Conservation (phyloP, 1,284 basidiomycete genomes). For the Sporisorium exsertum region DNA sequence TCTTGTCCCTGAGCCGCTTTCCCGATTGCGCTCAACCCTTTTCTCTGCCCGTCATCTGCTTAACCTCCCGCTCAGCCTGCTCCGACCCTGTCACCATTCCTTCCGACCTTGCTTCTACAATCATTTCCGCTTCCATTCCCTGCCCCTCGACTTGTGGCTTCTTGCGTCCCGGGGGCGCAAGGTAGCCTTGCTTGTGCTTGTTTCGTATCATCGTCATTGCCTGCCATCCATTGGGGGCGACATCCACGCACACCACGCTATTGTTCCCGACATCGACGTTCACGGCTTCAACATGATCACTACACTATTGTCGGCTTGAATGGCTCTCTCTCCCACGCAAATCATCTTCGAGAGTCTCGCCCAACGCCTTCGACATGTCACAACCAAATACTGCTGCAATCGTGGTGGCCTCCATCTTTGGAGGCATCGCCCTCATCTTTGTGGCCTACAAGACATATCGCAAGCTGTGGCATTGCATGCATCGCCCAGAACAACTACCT, state of each 20-base stretch:
- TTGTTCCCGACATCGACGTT: neutral
- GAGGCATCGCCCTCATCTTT: conserved; percentile 44
- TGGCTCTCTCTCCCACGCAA: neutral
- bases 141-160: neutral
- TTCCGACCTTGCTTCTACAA: neutral
- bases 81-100: too few species aligned
- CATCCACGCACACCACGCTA: neutral
- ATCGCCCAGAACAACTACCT: conserved; percentile 35
- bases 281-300: conserved; percentile 13
- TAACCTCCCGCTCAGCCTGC: neutral
- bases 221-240: neutral
- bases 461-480: conserved; percentile 48
- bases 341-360: neutral
- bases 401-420: conserved; percentile 57
- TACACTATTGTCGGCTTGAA: neutral
- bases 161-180: conserved; percentile 11
- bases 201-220: neutral
- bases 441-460: conserved; percentile 50
- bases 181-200: neutral
- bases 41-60: conserved; percentile 4
- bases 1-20: neutral
- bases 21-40: neutral
- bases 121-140: neutral
- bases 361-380: conserved; percentile 31
- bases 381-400: conserved; percentile 61